These are phyloP conservation scores for Metschnikowia bowlesiae DNA, from an alignment of 805 yeast genomes.

Conservation along the genomic window DNA sequence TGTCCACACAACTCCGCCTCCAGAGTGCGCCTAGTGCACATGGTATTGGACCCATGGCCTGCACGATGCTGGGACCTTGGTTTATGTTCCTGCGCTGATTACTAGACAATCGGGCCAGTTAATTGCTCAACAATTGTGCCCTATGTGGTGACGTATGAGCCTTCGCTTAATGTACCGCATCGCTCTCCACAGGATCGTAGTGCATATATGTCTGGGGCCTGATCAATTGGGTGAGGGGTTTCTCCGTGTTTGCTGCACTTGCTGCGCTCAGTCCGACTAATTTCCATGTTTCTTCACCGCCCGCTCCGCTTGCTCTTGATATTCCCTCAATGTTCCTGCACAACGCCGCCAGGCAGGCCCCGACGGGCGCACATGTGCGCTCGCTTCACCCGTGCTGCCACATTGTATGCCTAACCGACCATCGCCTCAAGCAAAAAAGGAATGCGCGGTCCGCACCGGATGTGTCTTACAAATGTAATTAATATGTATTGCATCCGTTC, in stretches of 20 bases:
- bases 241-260: background rate
- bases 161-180: background rate
- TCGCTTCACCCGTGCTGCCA: background rate
- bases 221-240: background rate
- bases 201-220: background rate
- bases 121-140: background rate
- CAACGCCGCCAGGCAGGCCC: background rate
- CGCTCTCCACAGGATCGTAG: background rate
- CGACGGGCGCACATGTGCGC: background rate
- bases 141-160: background rate
- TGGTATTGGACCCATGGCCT: background rate
- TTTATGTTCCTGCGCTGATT: background rate
- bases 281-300: background rate
- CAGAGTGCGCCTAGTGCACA: background rate
- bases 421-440: conserved; percentile 1
- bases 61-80: background rate
- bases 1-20: background rate
- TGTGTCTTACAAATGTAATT: background rate
- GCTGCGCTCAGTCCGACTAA: background rate
- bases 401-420: background rate
- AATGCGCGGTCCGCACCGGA: conserved; percentile 1
- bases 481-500: background rate
- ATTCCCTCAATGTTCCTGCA: background rate
- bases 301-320: background rate
- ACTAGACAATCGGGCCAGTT: background rate